Evolutionary conservation across 2,329 filamentous ascomycete genomes (phyloP), one percentile per base, ranked within the genome.

Genomic region (Scytalidium lignicola): DNA sequence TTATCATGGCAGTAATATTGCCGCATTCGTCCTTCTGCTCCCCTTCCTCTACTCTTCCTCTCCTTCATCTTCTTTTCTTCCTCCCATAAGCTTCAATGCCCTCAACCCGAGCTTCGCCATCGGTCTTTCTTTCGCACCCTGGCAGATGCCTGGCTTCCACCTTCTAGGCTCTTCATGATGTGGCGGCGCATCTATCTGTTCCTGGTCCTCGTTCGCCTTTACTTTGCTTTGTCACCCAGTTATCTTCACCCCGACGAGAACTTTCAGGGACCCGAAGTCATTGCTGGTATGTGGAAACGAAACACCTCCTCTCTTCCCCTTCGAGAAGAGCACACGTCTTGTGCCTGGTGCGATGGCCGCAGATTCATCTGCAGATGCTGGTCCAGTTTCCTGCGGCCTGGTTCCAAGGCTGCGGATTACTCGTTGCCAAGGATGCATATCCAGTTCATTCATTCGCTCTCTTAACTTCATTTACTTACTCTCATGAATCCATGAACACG

Each of bases 211-310:
- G 82, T 96, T 62, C 86, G 93, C 69, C 78, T 97, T 64, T 97
- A 92, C 80, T 92, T 97, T 67, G 92, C 93, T 52, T 74, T 97
- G 56, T 91, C 87, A 55, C 88, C 93, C 51, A 97, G 92, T 75
- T 99, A 99, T 69, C 81, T 99, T 43, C 93, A 99, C 68, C 93
- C 93, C 4, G 93, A 99, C 73, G 93, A 99, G 77, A 93, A 97
- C 74, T 99, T 99, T 64, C 93, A 99, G 72, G 93, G 93, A 29
- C 93, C 93, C 15, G 93, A 99, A 74, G 86, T 97, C 56, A 93
- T 97, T 64, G 91, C 92, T 63, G 92, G 92, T 96, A 81, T 59
- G 84, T 72, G 40, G 17, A 29, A 26, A 17, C 19, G 9, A 10
- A 37, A 23, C 28, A 43, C 51, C 51, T 50, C 41, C 44, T 26